These are phyloP conservation scores for Leishmania mexicana DNA, from an alignment of 208 protist species.

Conservation along the genomic window DNA sequence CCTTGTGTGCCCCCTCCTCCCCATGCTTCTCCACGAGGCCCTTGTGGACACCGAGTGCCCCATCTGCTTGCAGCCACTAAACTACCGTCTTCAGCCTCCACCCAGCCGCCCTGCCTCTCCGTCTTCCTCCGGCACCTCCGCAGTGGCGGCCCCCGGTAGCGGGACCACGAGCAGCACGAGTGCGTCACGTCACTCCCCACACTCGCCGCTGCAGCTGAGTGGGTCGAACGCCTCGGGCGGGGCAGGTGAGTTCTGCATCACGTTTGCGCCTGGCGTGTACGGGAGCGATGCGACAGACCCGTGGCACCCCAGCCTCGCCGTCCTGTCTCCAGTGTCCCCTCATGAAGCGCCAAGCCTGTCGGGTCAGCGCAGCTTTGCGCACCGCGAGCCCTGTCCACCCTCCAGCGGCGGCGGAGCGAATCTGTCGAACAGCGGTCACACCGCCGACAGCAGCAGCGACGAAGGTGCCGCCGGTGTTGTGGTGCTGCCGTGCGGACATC, in stretches of 20 bases:
- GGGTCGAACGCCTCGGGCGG: not conserved
- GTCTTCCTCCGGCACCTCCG: not conserved
- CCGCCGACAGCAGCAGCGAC: not conserved
- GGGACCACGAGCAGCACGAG: not conserved
- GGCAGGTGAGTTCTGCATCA: conserved; percentile 41
- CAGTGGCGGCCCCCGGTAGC: conserved; percentile 5
- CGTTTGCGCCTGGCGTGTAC: conserved; percentile 46
- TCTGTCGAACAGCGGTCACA: not conserved
- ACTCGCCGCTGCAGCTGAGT: conserved; percentile 4
- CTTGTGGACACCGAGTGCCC: conserved; percentile 64
- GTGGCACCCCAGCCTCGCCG: conserved; percentile 15
- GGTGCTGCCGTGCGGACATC: conserved; percentile 70
- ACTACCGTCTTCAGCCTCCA: conserved; percentile 13
- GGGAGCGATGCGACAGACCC: conserved; percentile 21
- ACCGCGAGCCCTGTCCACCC: not conserved
- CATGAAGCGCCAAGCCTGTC: not conserved
- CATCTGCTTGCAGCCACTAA: conserved; percentile 78
- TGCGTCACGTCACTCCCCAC: not conserved
- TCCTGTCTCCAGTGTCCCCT: not conserved
- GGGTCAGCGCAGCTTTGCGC: not conserved
- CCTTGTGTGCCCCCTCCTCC: not conserved
- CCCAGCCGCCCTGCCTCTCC: conserved; percentile 2
- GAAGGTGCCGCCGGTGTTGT: conserved; percentile 25
- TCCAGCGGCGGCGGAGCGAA: not conserved
- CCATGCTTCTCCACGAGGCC: conserved; percentile 33